Base-by-base conservation (phyloP, 495 filamentous ascomycete species). In the Podospora didyma region DNA sequence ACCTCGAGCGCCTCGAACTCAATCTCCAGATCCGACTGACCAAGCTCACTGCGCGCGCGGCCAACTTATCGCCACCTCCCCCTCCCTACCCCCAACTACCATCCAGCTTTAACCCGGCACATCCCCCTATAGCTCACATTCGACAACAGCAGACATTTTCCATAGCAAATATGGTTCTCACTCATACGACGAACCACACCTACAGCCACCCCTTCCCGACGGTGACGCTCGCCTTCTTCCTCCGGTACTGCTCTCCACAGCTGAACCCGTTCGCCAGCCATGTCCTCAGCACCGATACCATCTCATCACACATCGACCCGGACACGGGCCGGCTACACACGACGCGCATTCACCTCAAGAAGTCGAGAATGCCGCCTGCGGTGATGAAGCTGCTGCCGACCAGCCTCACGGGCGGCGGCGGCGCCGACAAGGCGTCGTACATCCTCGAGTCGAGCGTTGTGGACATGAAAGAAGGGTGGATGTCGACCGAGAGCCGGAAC, bases 141-240 rank as follows among this genome's bases (percentile, higher is more conserved):
- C 46, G 22, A 28, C 11, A 28, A 11, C 3, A 49, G 12, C 22
- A 1, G 10, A 5, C 46, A 12, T 21, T 21, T 31, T 9, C n/a
- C 45, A 20, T 20, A 23, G 21, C n/a, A 23, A 73, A 61, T 10
- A 79, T 79, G 77, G 77, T 79, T 51, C 77, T 79, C 68, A 78
- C 72, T 2, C 77, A 94, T 79, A 89, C 92, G 68, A 89, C 85
- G 69, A 82, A 81, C 69, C 94, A 89, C 72, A 86, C 83, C 73
- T 97, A 97, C 77, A 85, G 89, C 72, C 96, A 96, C 73, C 86
- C 89, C 62, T 95, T 94, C 73, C 86, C 91, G 57, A 77, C 79
- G 62, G 94, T 99, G 41, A 92, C 92, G 9, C 87, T 99, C 59
- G 94, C 94, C 74, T 99, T 96, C 82, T 97, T 97, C 80, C 89